Conservation (phyloP, 2,329 filamentous ascomycete species). For the Rutstroemia sp. region DNA sequence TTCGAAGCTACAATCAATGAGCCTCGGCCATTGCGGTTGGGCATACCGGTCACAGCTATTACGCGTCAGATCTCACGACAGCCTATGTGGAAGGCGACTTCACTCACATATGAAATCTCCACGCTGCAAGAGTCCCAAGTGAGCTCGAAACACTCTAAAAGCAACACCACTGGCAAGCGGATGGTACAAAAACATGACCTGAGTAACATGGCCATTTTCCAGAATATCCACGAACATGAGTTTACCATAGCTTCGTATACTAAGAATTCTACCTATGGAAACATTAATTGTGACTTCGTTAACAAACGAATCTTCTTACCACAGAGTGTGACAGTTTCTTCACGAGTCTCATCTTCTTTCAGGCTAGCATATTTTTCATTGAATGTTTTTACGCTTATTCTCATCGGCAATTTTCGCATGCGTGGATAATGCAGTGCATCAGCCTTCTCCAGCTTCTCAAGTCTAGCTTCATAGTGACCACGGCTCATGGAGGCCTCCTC, state of each 20-base stretch:
- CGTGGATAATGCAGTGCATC: slow-evolving; percentile 49
- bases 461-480: background rate
- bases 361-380: background rate
- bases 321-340: background rate
- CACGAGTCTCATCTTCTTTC: background rate
- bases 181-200: slow-evolving; percentile 33
- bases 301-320: slow-evolving; percentile 15
- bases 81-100: background rate
- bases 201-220: slow-evolving; percentile 64
- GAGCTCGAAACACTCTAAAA: slow-evolving; percentile 45
- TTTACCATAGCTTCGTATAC: slow-evolving; percentile 56
- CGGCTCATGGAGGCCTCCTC: background rate
- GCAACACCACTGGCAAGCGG: slow-evolving; percentile 24
- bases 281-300: background rate
- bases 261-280: slow-evolving; percentile 58
- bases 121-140: slow-evolving; percentile 60
- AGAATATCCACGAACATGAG: slow-evolving; percentile 79
- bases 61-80: slow-evolving; percentile 14
- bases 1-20: slow-evolving; percentile 67
- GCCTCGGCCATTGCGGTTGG: slow-evolving; percentile 58
- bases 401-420: background rate
- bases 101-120: slow-evolving; percentile 78
- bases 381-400: background rate
- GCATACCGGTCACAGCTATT: slow-evolving; percentile 55
- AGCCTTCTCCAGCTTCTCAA: slow-evolving; percentile 44